Evolutionary conservation across 495 filamentous ascomycete species (phyloP).

Genomic region (Pyrenula massariospora): DNA sequence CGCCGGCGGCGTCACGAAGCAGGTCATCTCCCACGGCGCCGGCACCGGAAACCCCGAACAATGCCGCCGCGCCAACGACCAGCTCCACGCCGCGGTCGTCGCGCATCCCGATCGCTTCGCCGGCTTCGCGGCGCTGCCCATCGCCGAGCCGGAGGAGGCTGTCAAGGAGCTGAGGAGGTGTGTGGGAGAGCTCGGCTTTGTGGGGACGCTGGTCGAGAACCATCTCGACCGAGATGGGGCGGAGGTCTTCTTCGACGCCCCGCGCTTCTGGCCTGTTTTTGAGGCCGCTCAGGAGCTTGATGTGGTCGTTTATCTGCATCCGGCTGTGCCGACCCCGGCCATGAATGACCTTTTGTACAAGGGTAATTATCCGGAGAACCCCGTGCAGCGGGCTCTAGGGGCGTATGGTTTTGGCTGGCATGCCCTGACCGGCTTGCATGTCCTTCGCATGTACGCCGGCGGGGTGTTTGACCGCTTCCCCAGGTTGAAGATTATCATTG

Average conservation of each 20-base stretch:
- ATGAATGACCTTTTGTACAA: background rate
- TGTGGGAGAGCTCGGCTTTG: conserved; percentile 31
- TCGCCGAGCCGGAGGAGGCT: conserved; percentile 26
- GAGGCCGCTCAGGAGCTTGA: conserved; percentile 34
- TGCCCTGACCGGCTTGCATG: conserved; percentile 2
- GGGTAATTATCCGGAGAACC: conserved; percentile 1
- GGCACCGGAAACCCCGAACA: conserved; percentile 11
- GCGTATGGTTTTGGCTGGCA: conserved; percentile 9
- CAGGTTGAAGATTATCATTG: conserved; percentile 9
- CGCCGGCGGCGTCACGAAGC: conserved; percentile 26
- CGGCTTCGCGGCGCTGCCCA: conserved; percentile 37
- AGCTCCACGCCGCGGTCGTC: conserved; percentile 29
- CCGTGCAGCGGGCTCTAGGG: background rate
- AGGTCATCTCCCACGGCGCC: conserved; percentile 38
- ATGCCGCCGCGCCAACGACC: conserved; percentile 34
- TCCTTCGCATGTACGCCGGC: conserved; percentile 4
- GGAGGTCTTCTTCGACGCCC: conserved; percentile 27
- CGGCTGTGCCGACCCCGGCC: background rate
- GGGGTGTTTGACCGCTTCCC: conserved; percentile 10
- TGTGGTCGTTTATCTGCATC: conserved; percentile 43
- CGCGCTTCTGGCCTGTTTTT: conserved; percentile 33
- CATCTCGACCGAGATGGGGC: conserved; percentile 10
- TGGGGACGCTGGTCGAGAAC: conserved; percentile 42
- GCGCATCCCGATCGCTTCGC: conserved; percentile 28
- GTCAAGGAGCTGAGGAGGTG: conserved; percentile 31